Base-by-base conservation (phyloP, 495 filamentous ascomycete species). In the Parathielavia hyrcaniae region DNA sequence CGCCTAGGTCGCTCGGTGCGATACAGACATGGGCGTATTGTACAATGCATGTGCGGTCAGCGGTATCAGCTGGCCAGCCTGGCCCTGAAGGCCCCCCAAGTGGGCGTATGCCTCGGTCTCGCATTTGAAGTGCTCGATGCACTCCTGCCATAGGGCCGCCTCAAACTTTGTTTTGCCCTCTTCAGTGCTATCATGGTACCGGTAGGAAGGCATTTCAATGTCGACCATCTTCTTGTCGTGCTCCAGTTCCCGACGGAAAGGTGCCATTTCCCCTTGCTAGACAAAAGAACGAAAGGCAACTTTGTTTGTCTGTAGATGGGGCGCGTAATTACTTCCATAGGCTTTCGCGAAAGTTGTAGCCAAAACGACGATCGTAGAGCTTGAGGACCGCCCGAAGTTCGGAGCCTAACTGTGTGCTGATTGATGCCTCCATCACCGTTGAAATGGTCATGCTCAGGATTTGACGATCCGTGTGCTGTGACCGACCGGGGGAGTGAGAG, bases 21-120 rank as follows among this genome's bases (percentile, higher is more conserved):
- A 51, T 23, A 32, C 49, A n/a, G 23, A 51, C 49, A 16, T 51
- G 49, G 49, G 49, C 49, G 12, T 39, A 22, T n/a, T n/a, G n/a
- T n/a, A n/a, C n/a, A n/a, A n/a, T n/a, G n/a, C 49, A 51, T 51
- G 20, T n/a, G n/a, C n/a, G n/a, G n/a, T n/a, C n/a, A n/a, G 19
- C 19, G 49, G 49, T 20, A 51, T 51, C 14, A 16, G 19, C n/a
- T n/a, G n/a, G n/a, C n/a, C n/a, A n/a, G n/a, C n/a, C 9, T 39
- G 22, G 9, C 34, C 49, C 35, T 51, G 49, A 8, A 51, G 49
- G 13, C 39, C 34, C 2, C 12, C 2, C 16, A 51, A 20, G 17
- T 35, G 49, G 11, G 35, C 34, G 49, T 51, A 51, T n/a, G 35
- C 35, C 19, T 51, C 49, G 32, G 49, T 51, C 35, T 51, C 49